Evolutionary conservation across 1,139 yeast species (phyloP).

Genomic region (Hyphopichia burtonii): DNA sequence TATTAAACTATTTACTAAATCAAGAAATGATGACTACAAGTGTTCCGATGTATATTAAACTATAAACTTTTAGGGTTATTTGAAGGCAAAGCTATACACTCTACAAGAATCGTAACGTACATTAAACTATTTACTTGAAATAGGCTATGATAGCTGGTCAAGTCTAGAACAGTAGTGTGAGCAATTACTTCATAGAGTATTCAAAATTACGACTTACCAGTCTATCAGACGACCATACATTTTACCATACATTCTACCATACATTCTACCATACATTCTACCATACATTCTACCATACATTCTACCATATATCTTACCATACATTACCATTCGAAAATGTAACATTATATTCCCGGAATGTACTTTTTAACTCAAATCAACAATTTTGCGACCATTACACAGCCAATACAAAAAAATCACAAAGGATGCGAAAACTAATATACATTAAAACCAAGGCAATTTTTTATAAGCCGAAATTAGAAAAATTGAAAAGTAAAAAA

Average conservation of each 20-base stretch:
- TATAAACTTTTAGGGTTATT: background rate
- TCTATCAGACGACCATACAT: too few relatives aligned
- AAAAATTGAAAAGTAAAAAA: background rate
- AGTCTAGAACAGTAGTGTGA: constrained; percentile 16
- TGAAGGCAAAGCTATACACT: background rate
- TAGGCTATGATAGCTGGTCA: background rate
- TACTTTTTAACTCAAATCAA: too few relatives aligned
- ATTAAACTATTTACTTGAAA: background rate
- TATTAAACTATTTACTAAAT: background rate
- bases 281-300: too few relatives aligned
- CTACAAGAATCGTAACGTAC: background rate
- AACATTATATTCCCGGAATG: too few relatives aligned
- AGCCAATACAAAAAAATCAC: background rate
- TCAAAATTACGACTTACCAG: too few relatives aligned
- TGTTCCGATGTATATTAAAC: background rate
- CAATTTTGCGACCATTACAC: too few relatives aligned
- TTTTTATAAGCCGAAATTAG: background rate
- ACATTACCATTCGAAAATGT: too few relatives aligned
- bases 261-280: too few relatives aligned
- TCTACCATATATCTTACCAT: too few relatives aligned
- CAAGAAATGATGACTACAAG: background rate
- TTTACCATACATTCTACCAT: too few relatives aligned
- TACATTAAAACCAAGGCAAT: background rate
- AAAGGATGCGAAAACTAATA: background rate
- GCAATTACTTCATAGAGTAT: too few relatives aligned